Percentiles rank a stretch among this genome's conserved stretches.
Conservation (phyloP, 805 yeast species). For the Yamadazyma sp. region DNA sequence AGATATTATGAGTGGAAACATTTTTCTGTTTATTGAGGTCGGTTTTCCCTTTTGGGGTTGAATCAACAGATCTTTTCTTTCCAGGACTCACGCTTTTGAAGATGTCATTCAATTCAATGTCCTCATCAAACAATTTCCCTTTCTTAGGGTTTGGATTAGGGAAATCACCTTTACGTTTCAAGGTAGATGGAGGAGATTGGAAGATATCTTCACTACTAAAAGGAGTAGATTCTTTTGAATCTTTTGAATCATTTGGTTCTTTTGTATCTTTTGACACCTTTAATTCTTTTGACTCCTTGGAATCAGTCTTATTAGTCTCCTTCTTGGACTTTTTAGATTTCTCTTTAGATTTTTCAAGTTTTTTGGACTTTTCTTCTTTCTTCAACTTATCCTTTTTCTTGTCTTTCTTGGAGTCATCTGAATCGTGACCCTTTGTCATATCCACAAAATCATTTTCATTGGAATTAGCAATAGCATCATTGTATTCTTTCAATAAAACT, state of each 20-base stretch:
- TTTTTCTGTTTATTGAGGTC: too few relatives aligned
- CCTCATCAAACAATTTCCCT: slow-evolving; percentile 8
- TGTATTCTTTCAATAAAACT: slow-evolving; percentile 31
- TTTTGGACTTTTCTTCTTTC: slow-evolving; percentile 10
- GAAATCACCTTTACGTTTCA: slow-evolving; percentile 5
- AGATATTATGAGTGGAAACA: too few relatives aligned
- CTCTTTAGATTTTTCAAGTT: not conserved
- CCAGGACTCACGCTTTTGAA: too few relatives aligned
- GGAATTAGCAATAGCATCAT: slow-evolving; percentile 6
- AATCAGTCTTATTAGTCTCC: slow-evolving; percentile 1
- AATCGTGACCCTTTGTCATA: slow-evolving; percentile 2
- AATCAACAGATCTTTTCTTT: too few relatives aligned
- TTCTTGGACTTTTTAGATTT: slow-evolving; percentile 1
- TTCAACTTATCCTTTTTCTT: slow-evolving; percentile 7
- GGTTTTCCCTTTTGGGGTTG: too few relatives aligned
- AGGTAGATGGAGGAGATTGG: slow-evolving; percentile 29
- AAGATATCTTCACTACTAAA: slow-evolving; percentile 35
- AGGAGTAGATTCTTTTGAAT: slow-evolving; percentile 9
- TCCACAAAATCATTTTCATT: slow-evolving; percentile 7
- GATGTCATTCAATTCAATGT: not conserved
- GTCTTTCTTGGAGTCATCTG: slow-evolving; percentile 3
- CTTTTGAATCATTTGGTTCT: not conserved
- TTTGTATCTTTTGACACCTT: not conserved
- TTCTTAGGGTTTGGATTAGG: too few relatives aligned
- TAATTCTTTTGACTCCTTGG: too few relatives aligned